Evolutionary conservation across 2,329 filamentous ascomycete genomes (phyloP).

Genomic region (Venturia pyrina): DNA sequence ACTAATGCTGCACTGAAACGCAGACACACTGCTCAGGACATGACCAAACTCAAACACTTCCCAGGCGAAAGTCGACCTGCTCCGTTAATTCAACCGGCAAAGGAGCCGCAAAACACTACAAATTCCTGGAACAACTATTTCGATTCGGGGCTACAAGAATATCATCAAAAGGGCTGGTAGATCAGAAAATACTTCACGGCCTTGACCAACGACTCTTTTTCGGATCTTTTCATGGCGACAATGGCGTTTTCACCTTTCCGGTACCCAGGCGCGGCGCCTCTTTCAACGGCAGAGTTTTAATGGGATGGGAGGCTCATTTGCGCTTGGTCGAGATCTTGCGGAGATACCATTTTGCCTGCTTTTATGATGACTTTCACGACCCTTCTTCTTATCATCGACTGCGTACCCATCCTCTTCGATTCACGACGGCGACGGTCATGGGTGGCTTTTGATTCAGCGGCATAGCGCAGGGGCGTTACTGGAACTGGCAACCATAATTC

Average conservation of each 20-base stretch:
- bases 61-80: conserved; percentile 42
- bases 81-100: conserved; percentile 5
- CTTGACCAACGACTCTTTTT: conserved; percentile 1
- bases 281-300: neutral
- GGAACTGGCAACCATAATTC: conserved; percentile 1
- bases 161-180: conserved; percentile 80
- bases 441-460: neutral
- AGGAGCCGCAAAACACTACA: conserved; percentile 36
- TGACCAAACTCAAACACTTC: conserved; percentile 77
- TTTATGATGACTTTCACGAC: conserved; percentile 8
- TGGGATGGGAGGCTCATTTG: neutral
- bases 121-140: conserved; percentile 79
- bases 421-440: neutral
- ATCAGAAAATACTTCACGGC: conserved; percentile 8
- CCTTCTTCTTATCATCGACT: neutral
- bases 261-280: neutral
- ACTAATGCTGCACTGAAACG: conserved; percentile 83
- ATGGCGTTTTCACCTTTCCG: conserved; percentile 7
- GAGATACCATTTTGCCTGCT: conserved; percentile 6
- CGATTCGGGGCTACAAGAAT: conserved; percentile 70
- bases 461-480: conserved; percentile 2
- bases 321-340: neutral
- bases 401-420: neutral
- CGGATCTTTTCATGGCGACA: conserved; percentile 8
- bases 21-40: conserved; percentile 71